Evolutionary conservation across 2,329 filamentous ascomycete genomes (phyloP), one percentile per base, ranked within the genome.

Genomic region (Alternaria brassicae): DNA sequence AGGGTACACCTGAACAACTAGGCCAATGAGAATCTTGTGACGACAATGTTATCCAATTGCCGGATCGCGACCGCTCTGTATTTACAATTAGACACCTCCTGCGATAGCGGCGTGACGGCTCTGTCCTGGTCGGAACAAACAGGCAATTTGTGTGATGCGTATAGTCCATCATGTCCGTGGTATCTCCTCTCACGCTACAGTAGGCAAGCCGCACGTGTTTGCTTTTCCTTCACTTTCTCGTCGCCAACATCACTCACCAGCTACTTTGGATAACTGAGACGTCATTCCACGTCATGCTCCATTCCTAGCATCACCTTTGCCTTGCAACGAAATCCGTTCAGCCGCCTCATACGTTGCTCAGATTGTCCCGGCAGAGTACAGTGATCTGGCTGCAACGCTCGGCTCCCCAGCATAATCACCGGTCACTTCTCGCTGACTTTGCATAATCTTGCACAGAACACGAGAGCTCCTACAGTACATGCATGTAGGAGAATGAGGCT

Each of bases 401-500:
- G 56, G 56, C 56, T 59, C 56, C 56, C 56, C 56, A 59, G 37
- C 7, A 27, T 44, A 55, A 59, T 59, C 34, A 47, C 56, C 56
- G 56, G 12, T 32, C 30, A n/a, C 19, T 17, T 8, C 1, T 25
- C 7, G 56, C 52, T 59, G 45, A 59, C 34, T 42, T 13, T 51
- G 56, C 56, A 59, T 50, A 19, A 40, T 39, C 39, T 42, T 34
- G 51, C 39, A 36, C 8, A 27, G 28, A 42, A 37, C 51, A 28
- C 36, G 28, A 49, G 19, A 15, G 28, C 25, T 30, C 23, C 56
- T 49, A 21, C 19, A n/a, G 17, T 49, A 37, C 36, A 8, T 13
- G 12, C 32, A 47, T 58, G 42, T 44, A 55, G 52, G 39, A 25
- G 25, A 51, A 10, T 32, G 17, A 34, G 19, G 36, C 41, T 41